A percentile compares a stretch with the other conserved stretches of the same genome.
These are phyloP conservation scores for Psilocybe cyanescens DNA, from an alignment of 768 basidiomycete genomes.

Conservation along the genomic window DNA sequence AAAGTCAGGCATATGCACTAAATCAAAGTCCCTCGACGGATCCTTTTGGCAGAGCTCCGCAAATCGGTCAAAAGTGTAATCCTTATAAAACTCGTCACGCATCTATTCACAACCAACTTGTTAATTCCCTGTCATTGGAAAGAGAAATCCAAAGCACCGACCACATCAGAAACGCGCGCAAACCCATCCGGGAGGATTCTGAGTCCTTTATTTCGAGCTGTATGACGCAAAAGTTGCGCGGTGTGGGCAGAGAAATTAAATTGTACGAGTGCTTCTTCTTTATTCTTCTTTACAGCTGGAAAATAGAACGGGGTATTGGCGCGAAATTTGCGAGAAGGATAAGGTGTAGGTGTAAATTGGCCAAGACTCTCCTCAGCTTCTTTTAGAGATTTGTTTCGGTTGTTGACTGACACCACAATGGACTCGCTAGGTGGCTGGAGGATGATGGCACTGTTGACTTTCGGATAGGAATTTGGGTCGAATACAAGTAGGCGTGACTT, in stretches of 20 bases:
- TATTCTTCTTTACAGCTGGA: not conserved
- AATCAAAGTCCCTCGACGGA: slow-evolving; percentile 24
- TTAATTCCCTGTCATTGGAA: not conserved
- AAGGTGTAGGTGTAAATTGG: not conserved
- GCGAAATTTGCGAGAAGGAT: not conserved
- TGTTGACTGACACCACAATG: not conserved
- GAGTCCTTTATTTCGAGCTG: slow-evolving; percentile 22
- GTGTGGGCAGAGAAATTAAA: not conserved
- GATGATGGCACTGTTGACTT: not conserved
- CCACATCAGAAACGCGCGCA: slow-evolving; percentile 71
- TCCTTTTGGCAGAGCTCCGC: slow-evolving; percentile 19
- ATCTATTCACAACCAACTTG: not conserved
- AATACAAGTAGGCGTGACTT: not conserved
- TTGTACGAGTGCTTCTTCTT: not conserved
- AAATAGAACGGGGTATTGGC: not conserved
- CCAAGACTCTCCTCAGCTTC: not conserved
- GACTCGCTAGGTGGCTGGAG: not conserved
- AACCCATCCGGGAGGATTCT: slow-evolving; percentile 64
- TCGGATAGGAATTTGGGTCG: not conserved
- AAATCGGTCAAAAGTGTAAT: slow-evolving; percentile 16
- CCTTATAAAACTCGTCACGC: slow-evolving; percentile 12
- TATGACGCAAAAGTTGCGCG: slow-evolving; percentile 20
- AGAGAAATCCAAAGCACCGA: slow-evolving; percentile 38
- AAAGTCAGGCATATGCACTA: slow-evolving; percentile 26
- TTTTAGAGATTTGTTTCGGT: not conserved